Evolutionary conservation across 768 basidiomycete species (phyloP), one percentile per base, ranked within the genome.

Genomic region (Kwoniella heveanensis): DNA sequence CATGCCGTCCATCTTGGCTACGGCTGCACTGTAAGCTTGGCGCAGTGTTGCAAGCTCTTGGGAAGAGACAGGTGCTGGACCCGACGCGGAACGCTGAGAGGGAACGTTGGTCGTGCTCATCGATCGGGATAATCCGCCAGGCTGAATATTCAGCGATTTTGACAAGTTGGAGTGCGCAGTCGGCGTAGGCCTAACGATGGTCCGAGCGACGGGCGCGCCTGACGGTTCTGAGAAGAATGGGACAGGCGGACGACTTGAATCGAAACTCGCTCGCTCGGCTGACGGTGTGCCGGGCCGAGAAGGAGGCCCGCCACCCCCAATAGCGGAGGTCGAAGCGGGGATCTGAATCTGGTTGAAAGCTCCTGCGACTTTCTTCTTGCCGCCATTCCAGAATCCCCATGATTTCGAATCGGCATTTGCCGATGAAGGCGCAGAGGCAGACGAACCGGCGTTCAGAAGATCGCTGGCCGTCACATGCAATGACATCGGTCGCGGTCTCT

Each of bases 281-380:
- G 32, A 36, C 13, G 62, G 62, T n/a, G 65, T 64, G 15, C 51
- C 57, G n/a, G 65, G 69, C 54, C 56, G 32, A 1, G 55, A 51
- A 27, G 59, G 36, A n/a, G 56, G 48, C 9, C 50, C 37, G 2
- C 64, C 12, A 13, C 60, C 63, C 15, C 62, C 55, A 24, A 68
- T 65, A 9, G 68, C 47, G 27, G 65, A 64, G 0, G 60, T 53
- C 9, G 62, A 50, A 1, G 71, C 47, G 1, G 67, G 62, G 37
- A 69, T 55, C 12, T 54, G 55, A 10, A 70, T 62, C 15, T 58
- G 60, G 21, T 62, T 59, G 22, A 73, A 51, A 8, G 70, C 72
- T 27, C 70, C 69, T 9, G 72, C 64, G 8, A 74, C 58, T 30
- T 69, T 70, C 54, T 71, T 75, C 60, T 73, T 72, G 7, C 68